Base-by-base conservation (phyloP, 2,329 filamentous ascomycete species). In the Apiospora arundinis region DNA sequence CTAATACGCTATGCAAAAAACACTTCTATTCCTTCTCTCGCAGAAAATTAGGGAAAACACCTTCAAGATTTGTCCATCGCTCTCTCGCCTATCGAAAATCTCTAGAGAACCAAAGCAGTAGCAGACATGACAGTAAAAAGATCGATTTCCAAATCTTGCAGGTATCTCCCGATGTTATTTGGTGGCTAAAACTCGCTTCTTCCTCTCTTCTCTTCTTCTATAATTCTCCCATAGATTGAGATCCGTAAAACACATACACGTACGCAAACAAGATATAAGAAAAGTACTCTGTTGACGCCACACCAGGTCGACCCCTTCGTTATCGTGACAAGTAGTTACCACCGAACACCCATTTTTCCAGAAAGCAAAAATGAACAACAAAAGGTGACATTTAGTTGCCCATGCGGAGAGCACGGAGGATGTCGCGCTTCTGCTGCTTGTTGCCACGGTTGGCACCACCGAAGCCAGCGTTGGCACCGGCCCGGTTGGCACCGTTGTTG, bases 401-500 rank as follows among this genome's bases (percentile, higher is more conserved):
- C 65, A 67, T 46, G 65, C 65, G 40, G 65, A 67, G 65, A 46
- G 40, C 40, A 46, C 65, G 65, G 65, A 67, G 65, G n/a, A 67
- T 46, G 25, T 67, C 65, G 32, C 65, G 65, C 65, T 67, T 67
- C 42, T 67, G 65, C 65, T 67, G 65, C 40, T 68, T 63, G 12
- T 65, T 72, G 28, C 46, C 70, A 23, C 71, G 71, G 48, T 71
- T 67, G n/a, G 71, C 74, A 23, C 74, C 76, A 42, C 73, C 74
- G 67, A 73, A 74, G 60, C 70, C 73, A 21, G 71, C 74, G 21
- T 68, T 66, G 44, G 63, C 49, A 11, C 63, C 71, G n/a, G 46
- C 71, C 23, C 71, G 71, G 52, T 71, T 68, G n/a, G 70, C 68
- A 28, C 42, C n/a, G n/a, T n/a, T n/a, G n/a, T 68, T 66, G 44